Evolutionary conservation across 345 rosid genomes (phyloP).

Genomic region (Barbarea vulgaris): DNA sequence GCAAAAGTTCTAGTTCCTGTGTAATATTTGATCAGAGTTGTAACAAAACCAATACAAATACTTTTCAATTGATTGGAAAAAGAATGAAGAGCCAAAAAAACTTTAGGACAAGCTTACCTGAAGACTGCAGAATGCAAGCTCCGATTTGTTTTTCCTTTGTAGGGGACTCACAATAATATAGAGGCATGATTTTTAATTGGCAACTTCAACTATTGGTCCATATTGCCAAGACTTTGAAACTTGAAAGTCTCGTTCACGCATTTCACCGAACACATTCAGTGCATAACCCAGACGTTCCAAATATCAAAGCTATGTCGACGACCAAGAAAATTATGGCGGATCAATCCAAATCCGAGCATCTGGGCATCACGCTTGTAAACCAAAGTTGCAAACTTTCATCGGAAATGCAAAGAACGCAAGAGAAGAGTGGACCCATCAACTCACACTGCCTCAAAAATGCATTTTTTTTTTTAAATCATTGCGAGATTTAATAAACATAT

Average conservation of each 20-base stretch:
- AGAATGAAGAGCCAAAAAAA: background rate
- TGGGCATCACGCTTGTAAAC: conserved; percentile 12
- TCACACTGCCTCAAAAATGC: background rate
- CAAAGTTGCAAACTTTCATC: conserved; percentile 18
- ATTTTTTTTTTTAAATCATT: background rate
- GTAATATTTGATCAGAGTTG: background rate
- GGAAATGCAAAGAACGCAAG: background rate
- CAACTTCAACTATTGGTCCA: conserved; percentile 20
- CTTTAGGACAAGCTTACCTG: background rate
- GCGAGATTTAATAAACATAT: too few relatives aligned
- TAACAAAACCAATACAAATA: background rate
- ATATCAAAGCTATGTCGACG: too few relatives aligned
- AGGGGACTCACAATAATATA: background rate
- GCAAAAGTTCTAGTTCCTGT: background rate
- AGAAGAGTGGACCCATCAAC: background rate
- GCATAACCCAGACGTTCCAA: background rate
- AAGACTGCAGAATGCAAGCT: background rate
- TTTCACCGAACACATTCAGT: conserved; percentile 24
- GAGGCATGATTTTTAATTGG: conserved; percentile 21
- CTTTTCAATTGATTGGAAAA: conserved; percentile 1
- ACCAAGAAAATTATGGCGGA: background rate
- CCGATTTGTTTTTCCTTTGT: background rate
- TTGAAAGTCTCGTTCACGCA: conserved; percentile 18
- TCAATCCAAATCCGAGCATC: background rate
- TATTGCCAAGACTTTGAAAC: conserved; percentile 25